Base-by-base conservation (phyloP, 768 basidiomycete species). In the Sistotremastrum niveocremeum region DNA sequence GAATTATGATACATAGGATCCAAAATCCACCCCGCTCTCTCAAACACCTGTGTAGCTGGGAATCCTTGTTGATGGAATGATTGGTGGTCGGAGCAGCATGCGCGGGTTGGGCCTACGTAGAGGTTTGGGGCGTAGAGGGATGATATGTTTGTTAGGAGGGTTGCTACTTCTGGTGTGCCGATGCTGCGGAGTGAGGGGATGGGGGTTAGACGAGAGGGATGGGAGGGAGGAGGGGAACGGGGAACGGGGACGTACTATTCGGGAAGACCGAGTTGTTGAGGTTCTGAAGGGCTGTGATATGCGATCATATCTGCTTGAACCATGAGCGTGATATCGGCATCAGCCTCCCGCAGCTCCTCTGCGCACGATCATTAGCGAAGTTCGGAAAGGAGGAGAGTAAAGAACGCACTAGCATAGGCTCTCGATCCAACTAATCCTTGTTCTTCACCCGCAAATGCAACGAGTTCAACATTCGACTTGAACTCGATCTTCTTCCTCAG, bases 51-150 rank as follows among this genome's bases (percentile, higher is more conserved):
- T 0, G 86, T 86, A 0, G 90, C 74, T 5, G 89, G 79, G 68
- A 79, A 93, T 10, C 89, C 91, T 56, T 81, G 79, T 44, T 80
- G 65, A 50, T 82, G 73, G 74, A 88, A 87, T 34, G 81, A 80
- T 81, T 88, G 85, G 57, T 94, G 87, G 55, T 93, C 91, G 53
- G 87, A 90, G 65, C 91, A 95, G 63, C 90, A 95, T 30, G 76
- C 87, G 65, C 76, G 54, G 0, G 83, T 79, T 47, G 68, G 71
- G 30, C 84, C 85, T 35, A 89, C 77, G 1, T 58, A 70, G 29
- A 88, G 65, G 58, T 89, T 84, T 5, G 84, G 85, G 51, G 81
- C 82, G 59, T 94, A 94, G 37, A 94, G 71, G 3, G 67, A 67
- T 10, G 87, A 81, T 2, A 91, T 56, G 54, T 84, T 87, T 3